Conservation (phyloP, 1,139 yeast genomes). For the Candida neerlandica region DNA sequence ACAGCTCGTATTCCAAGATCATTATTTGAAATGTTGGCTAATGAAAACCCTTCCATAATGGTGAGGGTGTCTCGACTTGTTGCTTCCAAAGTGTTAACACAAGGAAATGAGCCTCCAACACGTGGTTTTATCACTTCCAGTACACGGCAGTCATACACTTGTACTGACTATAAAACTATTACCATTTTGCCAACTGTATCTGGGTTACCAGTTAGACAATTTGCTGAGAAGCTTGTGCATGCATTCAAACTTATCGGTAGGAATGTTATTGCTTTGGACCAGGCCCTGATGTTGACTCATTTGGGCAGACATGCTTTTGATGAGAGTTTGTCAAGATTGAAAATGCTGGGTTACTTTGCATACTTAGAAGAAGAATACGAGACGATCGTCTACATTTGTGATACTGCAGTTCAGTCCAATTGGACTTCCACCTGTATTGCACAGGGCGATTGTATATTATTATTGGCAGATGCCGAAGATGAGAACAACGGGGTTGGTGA, state of each 20-base stretch:
- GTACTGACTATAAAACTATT: slow-evolving; percentile 71
- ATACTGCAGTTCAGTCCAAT: slow-evolving; percentile 75
- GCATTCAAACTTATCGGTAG: slow-evolving; percentile 76
- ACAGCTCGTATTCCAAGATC: slow-evolving; percentile 91
- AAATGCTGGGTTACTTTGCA: slow-evolving; percentile 86
- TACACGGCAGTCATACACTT: slow-evolving; percentile 30
- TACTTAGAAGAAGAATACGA: slow-evolving; percentile 89
- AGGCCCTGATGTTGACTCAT: slow-evolving; percentile 76
- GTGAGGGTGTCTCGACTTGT: slow-evolving; percentile 87
- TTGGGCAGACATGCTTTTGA: slow-evolving; percentile 94
- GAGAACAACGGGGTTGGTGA: slow-evolving; percentile 81
- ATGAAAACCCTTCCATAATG: slow-evolving; percentile 87
- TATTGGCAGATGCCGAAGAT: slow-evolving; percentile 69
- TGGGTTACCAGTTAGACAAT: slow-evolving; percentile 83
- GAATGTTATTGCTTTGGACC: slow-evolving; percentile 76
- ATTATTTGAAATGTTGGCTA: slow-evolving; percentile 79
- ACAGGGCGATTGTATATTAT: slow-evolving; percentile 87
- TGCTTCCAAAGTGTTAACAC: slow-evolving; percentile 61
- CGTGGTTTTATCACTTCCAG: slow-evolving; percentile 26
- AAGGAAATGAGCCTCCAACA: slow-evolving; percentile 17
- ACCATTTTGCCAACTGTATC: slow-evolving; percentile 78
- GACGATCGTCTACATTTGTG: slow-evolving; percentile 86
- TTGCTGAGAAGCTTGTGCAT: slow-evolving; percentile 70
- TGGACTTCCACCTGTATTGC: slow-evolving; percentile 95
- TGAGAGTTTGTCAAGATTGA: slow-evolving; percentile 73